Base-by-base conservation (phyloP, 108 stramenopile species). In the Cyclotella kingstonii region DNA sequence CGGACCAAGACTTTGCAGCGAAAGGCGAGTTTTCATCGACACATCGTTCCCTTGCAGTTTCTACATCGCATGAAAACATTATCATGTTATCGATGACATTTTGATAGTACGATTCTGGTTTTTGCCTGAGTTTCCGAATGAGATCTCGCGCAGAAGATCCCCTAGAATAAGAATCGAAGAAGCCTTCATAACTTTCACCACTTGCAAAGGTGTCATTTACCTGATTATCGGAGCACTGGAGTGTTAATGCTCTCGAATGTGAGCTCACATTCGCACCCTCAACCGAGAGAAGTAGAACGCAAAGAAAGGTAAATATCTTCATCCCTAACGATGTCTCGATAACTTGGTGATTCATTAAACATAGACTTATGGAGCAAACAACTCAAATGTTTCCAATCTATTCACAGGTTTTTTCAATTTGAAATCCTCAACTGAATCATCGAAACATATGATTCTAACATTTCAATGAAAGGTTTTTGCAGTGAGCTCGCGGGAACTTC, bases 21-120 rank as follows among this genome's bases (percentile, higher is more conserved):
- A 62, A 49, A 4, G 34, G 39, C 11, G 64, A 66, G 28, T 71
- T 55, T 12, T 48, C 43, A 1, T 65, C 63, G 3, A 78, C 71
- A 29, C 77, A 78, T 31, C 77, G 63, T 22, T 68, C 52, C 5
- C 43, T 68, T 5, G 50, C 66, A 33, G 18, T 33, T 25, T 67
- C 71, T 8, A 77, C 69, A 55, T 78, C 66, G 29, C 77, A 78
- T 2, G 36, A 15, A 35, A 73, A 42, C 77, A 68, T 73, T 10
- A 78, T 38, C 1, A 68, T 41, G n/a, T 73, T 60, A 28, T 78
- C 34, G 5, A 73, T 29, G 14, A 78, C n/a, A 31, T 73, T 34
- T 48, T 63, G 65, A 33, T 78, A 78, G 22, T 47, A 78, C 2
- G 47, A 29, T 55, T 77, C 46, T 12, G 62, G 40, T 42, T 73